Percentiles rank a stretch among this genome's conserved stretches.
phyloP scores from a whole-genome alignment of 768 basidiomycete species.

The Crucibulum laeve region DNA sequence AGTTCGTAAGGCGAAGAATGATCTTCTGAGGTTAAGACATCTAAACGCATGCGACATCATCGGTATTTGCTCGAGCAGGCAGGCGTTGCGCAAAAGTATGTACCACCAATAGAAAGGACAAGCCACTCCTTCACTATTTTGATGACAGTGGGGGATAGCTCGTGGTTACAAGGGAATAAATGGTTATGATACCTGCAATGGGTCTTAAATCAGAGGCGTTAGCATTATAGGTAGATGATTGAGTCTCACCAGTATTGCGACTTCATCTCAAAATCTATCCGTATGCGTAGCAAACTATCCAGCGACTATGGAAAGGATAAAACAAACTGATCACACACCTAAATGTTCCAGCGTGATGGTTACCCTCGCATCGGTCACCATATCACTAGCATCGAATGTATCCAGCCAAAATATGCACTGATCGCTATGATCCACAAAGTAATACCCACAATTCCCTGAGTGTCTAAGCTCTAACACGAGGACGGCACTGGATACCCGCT shows the following conservation, averaged over 20 bases:
- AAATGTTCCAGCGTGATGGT: not conserved
- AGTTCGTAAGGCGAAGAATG: not conserved
- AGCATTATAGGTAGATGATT: not conserved
- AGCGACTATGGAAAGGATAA: not conserved
- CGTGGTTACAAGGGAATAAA: not conserved
- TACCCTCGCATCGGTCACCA: slow-evolving; percentile 4
- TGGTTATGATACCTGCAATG: not conserved
- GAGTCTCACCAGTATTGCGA: slow-evolving; percentile 5
- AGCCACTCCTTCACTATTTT: not conserved
- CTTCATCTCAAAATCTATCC: slow-evolving; percentile 1
- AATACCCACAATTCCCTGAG: slow-evolving; percentile 2
- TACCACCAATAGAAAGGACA: not conserved
- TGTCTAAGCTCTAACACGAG: slow-evolving; percentile 4
- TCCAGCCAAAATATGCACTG: slow-evolving; percentile 6
- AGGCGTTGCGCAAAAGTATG: not conserved
- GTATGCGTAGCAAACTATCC: not conserved
- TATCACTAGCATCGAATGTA: not conserved
- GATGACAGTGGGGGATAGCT: not conserved
- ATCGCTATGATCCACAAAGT: slow-evolving; percentile 6
- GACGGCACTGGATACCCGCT: not conserved
- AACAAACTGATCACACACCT: not conserved
- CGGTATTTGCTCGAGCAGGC: not conserved
- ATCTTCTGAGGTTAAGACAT: not conserved
- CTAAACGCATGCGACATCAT: not conserved
- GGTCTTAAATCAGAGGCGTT: not conserved